Percentiles rank a stretch among this genome's conserved stretches.
These are phyloP conservation scores for Talaromyces nanjingensis DNA, from an alignment of 495 filamentous ascomycete genomes.

Conservation along the genomic window DNA sequence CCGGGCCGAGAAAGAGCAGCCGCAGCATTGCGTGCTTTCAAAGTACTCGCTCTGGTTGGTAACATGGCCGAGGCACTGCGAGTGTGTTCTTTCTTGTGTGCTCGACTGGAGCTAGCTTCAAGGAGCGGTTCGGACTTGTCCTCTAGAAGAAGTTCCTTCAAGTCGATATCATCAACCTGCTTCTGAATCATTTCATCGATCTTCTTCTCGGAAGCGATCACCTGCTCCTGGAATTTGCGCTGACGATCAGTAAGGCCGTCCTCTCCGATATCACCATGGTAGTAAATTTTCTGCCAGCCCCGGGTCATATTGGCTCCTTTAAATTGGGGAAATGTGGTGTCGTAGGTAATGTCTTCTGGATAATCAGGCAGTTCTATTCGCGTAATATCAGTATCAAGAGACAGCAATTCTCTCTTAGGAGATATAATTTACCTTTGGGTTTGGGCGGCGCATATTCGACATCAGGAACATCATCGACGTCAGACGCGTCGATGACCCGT, in stretches of 20 bases:
- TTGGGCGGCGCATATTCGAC: slow-evolving; percentile 71
- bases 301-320: slow-evolving; percentile 59
- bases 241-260: slow-evolving; percentile 60
- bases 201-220: slow-evolving; percentile 32
- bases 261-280: slow-evolving; percentile 58
- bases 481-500: slow-evolving; percentile 21
- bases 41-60: slow-evolving; percentile 30
- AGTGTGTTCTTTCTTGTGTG: slow-evolving; percentile 22
- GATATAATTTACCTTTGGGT: slow-evolving; percentile 39
- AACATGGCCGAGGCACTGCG: slow-evolving; percentile 16
- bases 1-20: slow-evolving; percentile 41
- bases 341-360: slow-evolving; percentile 67
- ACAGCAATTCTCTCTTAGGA: neutral
- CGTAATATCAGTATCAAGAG: neutral
- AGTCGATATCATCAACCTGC: slow-evolving; percentile 39
- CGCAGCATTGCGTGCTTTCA: slow-evolving; percentile 49
- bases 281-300: slow-evolving; percentile 52
- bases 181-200: slow-evolving; percentile 56
- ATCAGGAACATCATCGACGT: slow-evolving; percentile 59
- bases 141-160: neutral
- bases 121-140: slow-evolving; percentile 16
- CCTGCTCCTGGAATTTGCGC: slow-evolving; percentile 51
- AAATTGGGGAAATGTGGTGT: slow-evolving; percentile 45
- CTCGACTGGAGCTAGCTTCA: slow-evolving; percentile 15
- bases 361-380: slow-evolving; percentile 60